Evolutionary conservation across 164 flowering plant genomes (phyloP).

Genomic region (Cinnamomum micranthum): DNA sequence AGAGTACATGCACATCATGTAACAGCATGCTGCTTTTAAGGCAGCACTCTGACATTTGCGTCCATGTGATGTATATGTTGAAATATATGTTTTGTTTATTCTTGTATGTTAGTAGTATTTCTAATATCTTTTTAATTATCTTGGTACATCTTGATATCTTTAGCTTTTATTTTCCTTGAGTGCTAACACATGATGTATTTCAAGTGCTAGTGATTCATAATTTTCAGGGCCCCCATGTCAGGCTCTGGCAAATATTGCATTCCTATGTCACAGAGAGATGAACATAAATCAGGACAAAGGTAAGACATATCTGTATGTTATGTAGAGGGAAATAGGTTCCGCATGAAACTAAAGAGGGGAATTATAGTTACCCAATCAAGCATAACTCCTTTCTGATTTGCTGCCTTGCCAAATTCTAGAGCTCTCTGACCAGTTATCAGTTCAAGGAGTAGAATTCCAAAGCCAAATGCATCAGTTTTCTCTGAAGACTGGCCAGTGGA

Average conservation of each 20-base stretch:
- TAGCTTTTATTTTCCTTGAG: no score
- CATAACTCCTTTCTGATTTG: slow-evolving; percentile 84
- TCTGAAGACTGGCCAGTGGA: slow-evolving; percentile 96
- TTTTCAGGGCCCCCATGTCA: neutral
- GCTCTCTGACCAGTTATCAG: slow-evolving; percentile 86
- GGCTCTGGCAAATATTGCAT: neutral
- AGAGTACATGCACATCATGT: no score
- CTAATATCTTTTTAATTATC: no score
- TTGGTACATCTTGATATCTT: no score
- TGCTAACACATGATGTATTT: neutral
- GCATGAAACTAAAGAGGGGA: neutral
- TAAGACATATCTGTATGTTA: neutral
- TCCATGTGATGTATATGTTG: no score
- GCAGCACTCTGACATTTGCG: no score
- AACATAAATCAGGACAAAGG: neutral
- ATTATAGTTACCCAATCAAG: slow-evolving; percentile 78
- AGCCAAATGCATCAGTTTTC: slow-evolving; percentile 91
- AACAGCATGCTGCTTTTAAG: no score
- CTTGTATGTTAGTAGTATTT: no score
- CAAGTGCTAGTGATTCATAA: neutral
- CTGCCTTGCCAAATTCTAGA: slow-evolving; percentile 79
- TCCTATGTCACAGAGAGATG: neutral
- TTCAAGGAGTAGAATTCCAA: slow-evolving; percentile 92
- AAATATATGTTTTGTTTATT: no score
- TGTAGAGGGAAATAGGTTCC: neutral